A percentile compares a stretch with the other conserved stretches of the same genome.
These are phyloP conservation scores for Cercospora sp. DNA, from an alignment of 2,329 filamentous ascomycete genomes.

Conservation along the genomic window DNA sequence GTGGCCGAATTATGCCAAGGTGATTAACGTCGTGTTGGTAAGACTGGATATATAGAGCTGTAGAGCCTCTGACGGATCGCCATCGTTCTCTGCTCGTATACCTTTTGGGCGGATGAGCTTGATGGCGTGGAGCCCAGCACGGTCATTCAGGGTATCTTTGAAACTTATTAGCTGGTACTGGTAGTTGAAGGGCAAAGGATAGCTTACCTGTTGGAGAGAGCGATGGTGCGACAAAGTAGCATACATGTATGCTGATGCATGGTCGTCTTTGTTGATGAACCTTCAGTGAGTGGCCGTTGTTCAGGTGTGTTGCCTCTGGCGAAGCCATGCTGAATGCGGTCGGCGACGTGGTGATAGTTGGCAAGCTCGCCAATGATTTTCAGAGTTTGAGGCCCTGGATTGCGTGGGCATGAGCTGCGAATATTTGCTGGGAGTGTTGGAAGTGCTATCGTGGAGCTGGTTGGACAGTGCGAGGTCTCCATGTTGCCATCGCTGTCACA, in stretches of 20 bases:
- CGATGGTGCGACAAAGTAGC: not conserved
- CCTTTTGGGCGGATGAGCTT: not conserved
- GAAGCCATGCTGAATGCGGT: not conserved
- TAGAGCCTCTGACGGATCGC: not conserved
- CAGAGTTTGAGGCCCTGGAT: not conserved
- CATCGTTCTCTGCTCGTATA: not conserved
- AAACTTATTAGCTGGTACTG: not conserved
- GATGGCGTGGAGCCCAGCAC: not conserved
- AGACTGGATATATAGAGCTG: not conserved
- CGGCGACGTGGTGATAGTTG: not conserved
- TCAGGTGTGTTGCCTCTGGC: not conserved
- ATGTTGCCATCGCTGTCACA: not conserved
- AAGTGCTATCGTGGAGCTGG: not conserved
- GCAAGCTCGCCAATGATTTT: not conserved
- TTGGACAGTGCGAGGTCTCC: not conserved
- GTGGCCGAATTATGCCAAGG: not conserved
- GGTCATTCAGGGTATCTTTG: not conserved
- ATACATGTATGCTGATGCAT: not conserved
- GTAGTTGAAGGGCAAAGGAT: not conserved
- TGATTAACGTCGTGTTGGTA: not conserved
- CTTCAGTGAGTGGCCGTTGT: not conserved
- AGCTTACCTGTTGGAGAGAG: not conserved
- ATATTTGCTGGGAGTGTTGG: not conserved
- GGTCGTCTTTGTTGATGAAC: not conserved
- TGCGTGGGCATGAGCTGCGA: not conserved